These are phyloP conservation scores for Umbelopsis isabellina DNA, from an alignment of 192 early-diverging fungal species.

Conservation along the genomic window DNA sequence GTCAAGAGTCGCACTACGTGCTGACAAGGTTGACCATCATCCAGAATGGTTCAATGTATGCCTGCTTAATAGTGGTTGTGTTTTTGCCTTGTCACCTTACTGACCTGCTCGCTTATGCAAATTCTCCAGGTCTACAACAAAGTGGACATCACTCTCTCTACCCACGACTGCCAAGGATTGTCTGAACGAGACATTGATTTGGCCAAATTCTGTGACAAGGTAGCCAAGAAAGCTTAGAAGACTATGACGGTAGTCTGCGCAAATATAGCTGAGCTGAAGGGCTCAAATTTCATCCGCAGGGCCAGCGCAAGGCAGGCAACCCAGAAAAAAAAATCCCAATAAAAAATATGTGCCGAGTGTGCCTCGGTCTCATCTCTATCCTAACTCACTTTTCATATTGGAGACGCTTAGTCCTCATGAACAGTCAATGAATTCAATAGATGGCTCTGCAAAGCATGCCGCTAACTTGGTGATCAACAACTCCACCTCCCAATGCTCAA, in stretches of 20 bases:
- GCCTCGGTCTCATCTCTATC: not conserved
- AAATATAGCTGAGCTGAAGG: too few species aligned
- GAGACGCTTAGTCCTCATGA: not conserved
- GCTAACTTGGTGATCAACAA: not conserved
- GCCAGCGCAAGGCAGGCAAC: not conserved
- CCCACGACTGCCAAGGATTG: conserved; percentile 88
- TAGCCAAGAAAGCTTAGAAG: conserved; percentile 26
- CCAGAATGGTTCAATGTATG: conserved; percentile 92
- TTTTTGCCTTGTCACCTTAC: not conserved
- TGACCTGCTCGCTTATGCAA: not conserved
- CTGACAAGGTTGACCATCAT: conserved; percentile 95
- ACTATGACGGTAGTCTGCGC: not conserved
- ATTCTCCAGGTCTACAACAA: conserved; percentile 85
- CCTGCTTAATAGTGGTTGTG: not conserved
- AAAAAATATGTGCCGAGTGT: not conserved
- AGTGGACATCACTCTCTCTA: conserved; percentile 87
- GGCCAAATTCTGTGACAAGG: conserved; percentile 68
- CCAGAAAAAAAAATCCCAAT: not conserved
- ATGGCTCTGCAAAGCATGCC: not conserved
- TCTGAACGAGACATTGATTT: conserved; percentile 76
- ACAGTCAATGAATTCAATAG: not conserved
- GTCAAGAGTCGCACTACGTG: conserved; percentile 84
- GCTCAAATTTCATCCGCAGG: too few species aligned
- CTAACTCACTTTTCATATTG: not conserved
- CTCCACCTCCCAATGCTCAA: not conserved